A percentile compares a stretch with the other conserved stretches of the same genome.
phyloP scores from a whole-genome alignment of 768 basidiomycete species.

The Termitomyces eurrhizus region DNA sequence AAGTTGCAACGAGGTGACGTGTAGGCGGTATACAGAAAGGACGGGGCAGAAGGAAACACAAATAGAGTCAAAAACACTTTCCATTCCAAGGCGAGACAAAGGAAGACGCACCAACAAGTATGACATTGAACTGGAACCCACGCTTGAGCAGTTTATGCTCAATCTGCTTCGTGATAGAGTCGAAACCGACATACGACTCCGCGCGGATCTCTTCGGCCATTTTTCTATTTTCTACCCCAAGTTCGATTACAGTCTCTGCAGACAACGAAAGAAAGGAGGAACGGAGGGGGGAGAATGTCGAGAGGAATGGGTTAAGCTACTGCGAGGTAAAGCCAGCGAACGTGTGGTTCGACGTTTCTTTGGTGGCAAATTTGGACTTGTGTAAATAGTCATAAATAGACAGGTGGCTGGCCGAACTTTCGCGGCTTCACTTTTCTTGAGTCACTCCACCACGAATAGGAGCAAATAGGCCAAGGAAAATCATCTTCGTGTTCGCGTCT shows the following conservation, averaged over 20 bases:
- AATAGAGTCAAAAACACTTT: constrained; percentile 2
- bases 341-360: constrained; percentile 17
- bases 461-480: not conserved
- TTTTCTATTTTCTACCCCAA: constrained; percentile 7
- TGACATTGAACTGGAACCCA: constrained; percentile 99
- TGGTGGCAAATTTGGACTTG: constrained; percentile 16
- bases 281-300: not conserved
- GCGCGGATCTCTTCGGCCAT: constrained; percentile 78
- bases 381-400: constrained; percentile 16
- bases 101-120: constrained; percentile 78
- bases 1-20: not conserved
- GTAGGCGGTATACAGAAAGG: not conserved
- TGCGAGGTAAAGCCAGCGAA: constrained; percentile 11
- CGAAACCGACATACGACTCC: constrained; percentile 94
- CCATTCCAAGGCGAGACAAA: not conserved
- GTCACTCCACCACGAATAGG: not conserved
- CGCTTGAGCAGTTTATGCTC: constrained; percentile 99
- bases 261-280: not conserved
- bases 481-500: no score
- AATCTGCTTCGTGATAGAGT: constrained; percentile 95
- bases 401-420: constrained; percentile 9
- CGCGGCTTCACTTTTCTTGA: not conserved
- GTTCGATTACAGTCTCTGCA: not conserved
- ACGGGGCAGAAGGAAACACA: not conserved
- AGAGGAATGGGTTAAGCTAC: constrained; percentile 1